These are phyloP conservation scores for Cutaneotrichosporon mucoides DNA, from an alignment of 1,284 basidiomycete species.

Conservation along the genomic window DNA sequence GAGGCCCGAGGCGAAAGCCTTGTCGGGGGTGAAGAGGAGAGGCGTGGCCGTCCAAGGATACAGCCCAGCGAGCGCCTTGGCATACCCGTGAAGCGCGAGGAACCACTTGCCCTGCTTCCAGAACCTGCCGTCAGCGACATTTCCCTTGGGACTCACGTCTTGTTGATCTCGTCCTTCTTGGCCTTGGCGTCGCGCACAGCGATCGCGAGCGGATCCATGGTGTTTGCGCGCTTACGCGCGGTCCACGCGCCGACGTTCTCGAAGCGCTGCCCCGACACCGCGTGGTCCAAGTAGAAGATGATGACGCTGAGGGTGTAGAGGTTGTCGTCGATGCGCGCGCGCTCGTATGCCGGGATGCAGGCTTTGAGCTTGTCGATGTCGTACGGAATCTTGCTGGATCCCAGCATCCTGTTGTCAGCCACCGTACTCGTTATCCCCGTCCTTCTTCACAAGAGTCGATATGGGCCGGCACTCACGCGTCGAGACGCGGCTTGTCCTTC, in stretches of 20 bases:
- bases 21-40: not conserved
- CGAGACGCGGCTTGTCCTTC: not conserved
- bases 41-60: constrained; percentile 1
- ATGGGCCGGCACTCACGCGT: not conserved
- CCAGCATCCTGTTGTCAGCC: not conserved
- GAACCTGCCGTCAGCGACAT: too few species aligned
- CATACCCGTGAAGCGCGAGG: too few species aligned
- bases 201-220: too few species aligned
- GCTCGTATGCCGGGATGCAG: not conserved
- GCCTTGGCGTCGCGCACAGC: too few species aligned
- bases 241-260: too few species aligned
- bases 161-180: too few species aligned
- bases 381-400: not conserved
- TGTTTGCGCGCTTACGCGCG: too few species aligned
- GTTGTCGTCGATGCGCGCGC: not conserved
- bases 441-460: not conserved
- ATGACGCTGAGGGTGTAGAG: not conserved
- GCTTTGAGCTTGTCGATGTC: not conserved
- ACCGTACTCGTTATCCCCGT: not conserved
- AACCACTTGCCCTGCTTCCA: too few species aligned
- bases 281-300: not conserved
- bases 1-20: not conserved
- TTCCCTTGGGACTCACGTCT: too few species aligned
- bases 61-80: not conserved
- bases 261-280: too few species aligned